A percentile compares a stretch with the other conserved stretches of the same genome.
These are phyloP conservation scores for Puccinia horiana DNA, from an alignment of 1,284 basidiomycete genomes.

Conservation along the genomic window DNA sequence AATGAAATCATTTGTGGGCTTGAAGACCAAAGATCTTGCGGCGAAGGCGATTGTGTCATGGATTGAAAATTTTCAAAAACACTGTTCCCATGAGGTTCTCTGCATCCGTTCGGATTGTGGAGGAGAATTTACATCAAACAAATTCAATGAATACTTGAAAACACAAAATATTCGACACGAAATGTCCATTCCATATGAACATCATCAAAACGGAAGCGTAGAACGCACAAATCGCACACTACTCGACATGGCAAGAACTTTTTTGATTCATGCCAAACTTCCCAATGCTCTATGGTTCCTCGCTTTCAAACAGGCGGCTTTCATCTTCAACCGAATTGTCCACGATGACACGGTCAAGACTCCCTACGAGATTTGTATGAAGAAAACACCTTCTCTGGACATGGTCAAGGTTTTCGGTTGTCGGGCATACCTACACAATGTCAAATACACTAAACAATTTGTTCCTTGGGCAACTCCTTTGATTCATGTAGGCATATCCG, in stretches of 20 bases:
- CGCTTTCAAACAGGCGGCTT: neutral
- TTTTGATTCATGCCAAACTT: neutral
- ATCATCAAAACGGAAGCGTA: neutral
- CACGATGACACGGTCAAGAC: neutral
- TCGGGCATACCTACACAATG: neutral
- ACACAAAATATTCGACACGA: neutral
- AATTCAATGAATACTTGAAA: neutral
- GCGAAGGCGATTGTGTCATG: neutral
- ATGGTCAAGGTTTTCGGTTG: neutral
- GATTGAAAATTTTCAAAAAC: neutral
- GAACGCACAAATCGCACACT: neutral
- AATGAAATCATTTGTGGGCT: neutral
- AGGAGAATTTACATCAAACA: conserved; percentile 3
- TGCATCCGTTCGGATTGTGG: neutral
- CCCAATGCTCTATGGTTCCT: neutral
- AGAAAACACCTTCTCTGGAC: neutral
- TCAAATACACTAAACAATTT: neutral
- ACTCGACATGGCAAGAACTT: neutral
- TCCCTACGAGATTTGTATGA: neutral
- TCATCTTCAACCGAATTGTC: neutral
- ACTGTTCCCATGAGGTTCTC: neutral
- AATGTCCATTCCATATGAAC: neutral
- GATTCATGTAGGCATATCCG: neutral
- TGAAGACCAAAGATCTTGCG: neutral
- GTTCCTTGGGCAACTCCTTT: neutral